phyloP scores from a whole-genome alignment of 139 green algal species.

The Gonium pectorale region DNA sequence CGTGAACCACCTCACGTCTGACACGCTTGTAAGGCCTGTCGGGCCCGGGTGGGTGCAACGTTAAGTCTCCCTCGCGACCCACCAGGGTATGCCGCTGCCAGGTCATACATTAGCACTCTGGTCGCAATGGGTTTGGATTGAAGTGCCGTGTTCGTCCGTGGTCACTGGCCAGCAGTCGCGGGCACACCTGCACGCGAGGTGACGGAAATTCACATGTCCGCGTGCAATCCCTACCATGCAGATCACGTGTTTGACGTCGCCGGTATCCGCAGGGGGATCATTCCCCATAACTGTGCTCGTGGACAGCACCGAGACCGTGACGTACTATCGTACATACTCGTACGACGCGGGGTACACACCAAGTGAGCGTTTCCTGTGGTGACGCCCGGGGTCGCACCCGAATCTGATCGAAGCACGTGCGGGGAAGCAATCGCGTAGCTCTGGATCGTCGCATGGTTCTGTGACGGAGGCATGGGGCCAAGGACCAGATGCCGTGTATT shows the following conservation, averaged over 20 bases:
- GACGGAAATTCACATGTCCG: background rate
- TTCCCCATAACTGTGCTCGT: conserved; percentile 31
- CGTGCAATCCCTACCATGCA: background rate
- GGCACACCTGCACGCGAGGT: background rate
- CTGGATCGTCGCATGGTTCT: background rate
- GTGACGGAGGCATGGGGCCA: background rate
- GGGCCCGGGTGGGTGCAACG: background rate
- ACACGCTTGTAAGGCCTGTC: background rate
- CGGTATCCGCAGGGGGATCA: background rate
- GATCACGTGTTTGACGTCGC: conserved; percentile 37
- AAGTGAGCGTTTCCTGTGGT: background rate
- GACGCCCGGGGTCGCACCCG: background rate
- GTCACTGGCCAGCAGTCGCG: background rate
- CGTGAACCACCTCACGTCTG: conserved; percentile 43
- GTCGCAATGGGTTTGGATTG: background rate
- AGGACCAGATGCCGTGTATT: background rate
- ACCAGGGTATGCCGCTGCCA: background rate
- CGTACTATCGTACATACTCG: background rate
- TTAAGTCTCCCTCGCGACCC: background rate
- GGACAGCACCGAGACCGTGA: background rate
- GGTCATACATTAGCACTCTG: background rate
- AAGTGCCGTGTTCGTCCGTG: background rate
- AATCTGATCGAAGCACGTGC: background rate
- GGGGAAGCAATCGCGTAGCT: background rate
- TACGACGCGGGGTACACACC: background rate